Evolutionary conservation across 176 grass and related monocot genomes (phyloP), one percentile per base, ranked within the genome.

Genomic region (Pontederia paniculata): DNA sequence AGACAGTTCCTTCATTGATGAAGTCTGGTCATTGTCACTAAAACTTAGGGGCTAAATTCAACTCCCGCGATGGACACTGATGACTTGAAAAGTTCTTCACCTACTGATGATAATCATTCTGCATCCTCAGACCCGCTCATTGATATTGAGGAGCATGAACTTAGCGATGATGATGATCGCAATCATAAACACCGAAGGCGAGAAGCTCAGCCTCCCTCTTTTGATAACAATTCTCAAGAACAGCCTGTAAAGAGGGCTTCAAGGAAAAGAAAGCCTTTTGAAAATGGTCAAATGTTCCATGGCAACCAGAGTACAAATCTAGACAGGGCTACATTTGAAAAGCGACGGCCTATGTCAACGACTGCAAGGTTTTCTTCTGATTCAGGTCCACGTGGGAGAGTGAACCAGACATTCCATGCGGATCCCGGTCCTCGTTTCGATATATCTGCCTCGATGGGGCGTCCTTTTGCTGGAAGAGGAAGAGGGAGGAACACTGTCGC

Each of bases 161-260:
- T 81, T 28, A 88, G 80, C 10, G 82, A 86, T 0, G 86, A 97
- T 17, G 89, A 89, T 55, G 93, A 98, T 67, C 93, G 93, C 28
- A 98, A 98, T 55, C 93, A 98, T 61, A 98, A 98, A 77, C 93
- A 98, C 45, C 74, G 86, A 42, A 81, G 66, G 62, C 72, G 77
- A 56, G 93, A 98, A 19, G 74, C 72, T 58, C 80, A 58, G 20
- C 74, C 86, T 71, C 78, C 71, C 37, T 74, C 67, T 28, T 68
- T 74, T 70, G 83, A 80, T 44, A 75, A 75, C 31, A 81, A 76
- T 79, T 66, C 58, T 28, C 70, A 80, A 46, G 85, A 84, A 67
- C 77, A 73, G 60, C 54, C 73, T 81, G 45, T 65, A 50, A 69
- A 70, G 52, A 77, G 37, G 3, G 58, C 61, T 65, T 57, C 73